Conservation (phyloP, 441 rosid genomes). For the Biscutella laevigata region DNA sequence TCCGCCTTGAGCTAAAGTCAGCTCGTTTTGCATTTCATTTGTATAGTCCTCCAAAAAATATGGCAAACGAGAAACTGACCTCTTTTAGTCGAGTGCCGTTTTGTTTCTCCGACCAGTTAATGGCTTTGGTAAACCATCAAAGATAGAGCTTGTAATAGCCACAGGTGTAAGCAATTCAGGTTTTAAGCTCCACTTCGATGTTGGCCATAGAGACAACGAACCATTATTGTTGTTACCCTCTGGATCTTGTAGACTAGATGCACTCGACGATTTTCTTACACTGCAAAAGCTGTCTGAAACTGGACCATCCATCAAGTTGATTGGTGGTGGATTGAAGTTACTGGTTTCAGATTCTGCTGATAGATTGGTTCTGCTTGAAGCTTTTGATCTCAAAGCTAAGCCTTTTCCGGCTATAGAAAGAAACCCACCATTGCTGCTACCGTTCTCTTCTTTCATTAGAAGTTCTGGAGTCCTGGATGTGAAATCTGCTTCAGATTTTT, state of each 20-base stretch:
- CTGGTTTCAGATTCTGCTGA: conserved; percentile 30
- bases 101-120: conserved; percentile 46
- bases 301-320: conserved; percentile 27
- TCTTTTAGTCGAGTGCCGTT: conserved; percentile 40
- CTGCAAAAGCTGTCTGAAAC: conserved; percentile 25
- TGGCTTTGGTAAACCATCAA: conserved; percentile 62
- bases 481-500: conserved; percentile 45
- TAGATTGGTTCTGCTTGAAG: conserved; percentile 27
- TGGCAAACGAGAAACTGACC: conserved; percentile 23
- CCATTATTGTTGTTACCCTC: conserved; percentile 26
- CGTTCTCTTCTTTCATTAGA: conserved; percentile 41
- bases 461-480: conserved; percentile 34
- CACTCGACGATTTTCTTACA: conserved; percentile 61
- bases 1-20: conserved; percentile 18
- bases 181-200: conserved; percentile 44
- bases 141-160: conserved; percentile 46
- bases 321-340: conserved; percentile 23
- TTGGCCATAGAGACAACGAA: conserved; percentile 37
- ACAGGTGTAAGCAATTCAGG: conserved; percentile 47
- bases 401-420: conserved; percentile 40
- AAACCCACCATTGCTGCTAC: conserved; percentile 30
- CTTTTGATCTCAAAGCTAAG: conserved; percentile 46
- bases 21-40: conserved; percentile 22
- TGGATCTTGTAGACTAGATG: conserved; percentile 51
- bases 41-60: conserved; percentile 23